Evolutionary conservation across 2,329 filamentous ascomycete genomes (phyloP).

Genomic region (Colletotrichum falcatum): DNA sequence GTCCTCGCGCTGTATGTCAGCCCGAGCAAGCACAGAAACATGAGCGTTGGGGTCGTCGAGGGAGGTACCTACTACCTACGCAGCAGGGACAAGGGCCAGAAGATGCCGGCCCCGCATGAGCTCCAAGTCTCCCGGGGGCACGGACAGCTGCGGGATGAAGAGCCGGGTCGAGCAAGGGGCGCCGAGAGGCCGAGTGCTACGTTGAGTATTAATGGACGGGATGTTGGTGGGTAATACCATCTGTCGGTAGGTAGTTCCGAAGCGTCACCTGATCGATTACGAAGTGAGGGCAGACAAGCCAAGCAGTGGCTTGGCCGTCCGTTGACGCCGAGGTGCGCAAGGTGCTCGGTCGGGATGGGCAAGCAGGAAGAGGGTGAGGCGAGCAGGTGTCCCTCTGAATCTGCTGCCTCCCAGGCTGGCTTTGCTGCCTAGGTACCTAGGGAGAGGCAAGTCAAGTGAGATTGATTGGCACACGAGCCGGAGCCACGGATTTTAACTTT

Average conservation of each 20-base stretch:
- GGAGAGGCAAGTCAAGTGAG: neutral
- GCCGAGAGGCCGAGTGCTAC: conserved; percentile 34
- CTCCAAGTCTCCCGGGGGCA: conserved; percentile 30
- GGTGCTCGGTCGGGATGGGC: neutral
- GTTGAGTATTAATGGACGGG: neutral
- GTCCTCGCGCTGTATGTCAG: conserved; percentile 5
- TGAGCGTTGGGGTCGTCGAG: neutral
- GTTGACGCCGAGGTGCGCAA: neutral
- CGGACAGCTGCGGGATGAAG: conserved; percentile 33
- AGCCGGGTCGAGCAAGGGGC: conserved; percentile 32
- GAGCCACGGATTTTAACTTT: neutral
- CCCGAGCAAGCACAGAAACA: conserved; percentile 2
- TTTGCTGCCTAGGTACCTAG: neutral
- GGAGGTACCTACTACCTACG: neutral
- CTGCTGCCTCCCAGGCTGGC: neutral
- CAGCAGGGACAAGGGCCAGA: conserved; percentile 36
- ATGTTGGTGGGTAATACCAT: conserved; percentile 10
- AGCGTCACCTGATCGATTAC: neutral
- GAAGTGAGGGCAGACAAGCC: neutral
- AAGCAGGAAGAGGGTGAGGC: neutral
- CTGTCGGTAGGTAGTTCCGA: neutral
- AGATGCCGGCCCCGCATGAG: conserved; percentile 35
- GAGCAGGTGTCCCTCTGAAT: neutral
- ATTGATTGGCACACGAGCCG: neutral
- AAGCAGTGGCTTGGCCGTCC: too few relatives aligned